Base-by-base conservation (phyloP, 2,329 filamentous ascomycete species). In the Chaetomiaceae sp. region DNA sequence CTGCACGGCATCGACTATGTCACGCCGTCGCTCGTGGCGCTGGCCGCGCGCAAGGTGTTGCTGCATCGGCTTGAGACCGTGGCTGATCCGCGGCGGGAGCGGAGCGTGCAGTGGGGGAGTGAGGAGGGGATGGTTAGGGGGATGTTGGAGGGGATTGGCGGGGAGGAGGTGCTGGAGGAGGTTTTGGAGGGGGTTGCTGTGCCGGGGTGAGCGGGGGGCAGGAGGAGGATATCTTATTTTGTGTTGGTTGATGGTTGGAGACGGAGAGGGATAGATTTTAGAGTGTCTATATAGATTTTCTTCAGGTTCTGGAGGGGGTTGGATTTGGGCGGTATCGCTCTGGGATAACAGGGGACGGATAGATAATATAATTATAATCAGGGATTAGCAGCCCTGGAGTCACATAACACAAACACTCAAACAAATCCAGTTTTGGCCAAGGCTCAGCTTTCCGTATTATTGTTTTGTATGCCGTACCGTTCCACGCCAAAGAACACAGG, bases 101-200 rank as follows among this genome's bases (percentile, higher is more conserved):
- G 90, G 42, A 96, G 90, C 65, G 78, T 96, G 73, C 89, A 96
- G 66, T 99, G 95, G 83, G 93, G 93, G 0, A 96, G 92, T 66
- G 83, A 86, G 47, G 59, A 86, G 0, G 75, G 78, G 25, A 86
- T 87, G 4, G 81, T 96, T 1, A 75, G 79, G 56, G 74, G 77
- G 14, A 59, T 90, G 43, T 69, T 96, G 2, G 80, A 85, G 27
- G 79, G 72, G 5, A 65, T 85, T 9, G 76, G 76, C 0, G 74
- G 81, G 0, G 81, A 85, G 57, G 78, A 82, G 37, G 76, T 87
- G 3, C 74, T 87, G 34, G 82, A 86, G 53, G 81, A 85, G 60
- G 81, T 86, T 3, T 62, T 86, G 48, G 72, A 66, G 7, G 62
- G 79, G 85, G 8, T 33, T 12, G 73, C 73, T 31, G 76, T 75